Conservation (phyloP, 345 rosid genomes). For the Gossypium bickii region DNA sequence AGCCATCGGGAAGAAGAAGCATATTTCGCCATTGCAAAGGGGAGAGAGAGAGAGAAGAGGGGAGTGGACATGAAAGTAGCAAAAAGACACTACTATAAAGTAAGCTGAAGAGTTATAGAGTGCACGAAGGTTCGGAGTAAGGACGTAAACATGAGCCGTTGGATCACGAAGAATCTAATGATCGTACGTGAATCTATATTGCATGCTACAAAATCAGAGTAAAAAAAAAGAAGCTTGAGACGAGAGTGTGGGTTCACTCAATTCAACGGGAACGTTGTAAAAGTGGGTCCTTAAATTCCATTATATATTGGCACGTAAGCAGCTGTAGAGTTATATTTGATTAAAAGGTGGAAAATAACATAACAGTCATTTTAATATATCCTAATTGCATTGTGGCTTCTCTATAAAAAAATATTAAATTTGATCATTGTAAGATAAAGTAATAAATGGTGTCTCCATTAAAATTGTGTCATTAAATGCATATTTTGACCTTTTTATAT, state of each 20-base stretch:
- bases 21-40: slow-evolving; percentile 18
- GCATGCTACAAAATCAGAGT: not conserved
- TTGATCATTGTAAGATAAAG: no score
- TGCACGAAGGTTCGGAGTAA: not conserved
- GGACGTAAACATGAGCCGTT: not conserved
- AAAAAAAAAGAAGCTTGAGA: not conserved
- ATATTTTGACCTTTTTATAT: no score
- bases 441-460: no score
- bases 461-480: no score
- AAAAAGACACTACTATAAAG: not conserved
- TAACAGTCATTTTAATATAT: no score
- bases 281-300: not conserved
- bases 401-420: no score
- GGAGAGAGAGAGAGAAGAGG: not conserved
- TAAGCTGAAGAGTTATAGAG: not conserved
- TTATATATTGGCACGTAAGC: not conserved
- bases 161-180: not conserved
- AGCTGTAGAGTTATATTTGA: not conserved
- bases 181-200: not conserved
- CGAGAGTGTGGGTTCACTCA: not conserved
- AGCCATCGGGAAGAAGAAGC: slow-evolving; percentile 13
- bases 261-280: slow-evolving; percentile 5
- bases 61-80: not conserved
- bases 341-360: not conserved
- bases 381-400: no score